Evolutionary conservation across 2,329 filamentous ascomycete species (phyloP).

Genomic region (Westerdykella aurantiaca): DNA sequence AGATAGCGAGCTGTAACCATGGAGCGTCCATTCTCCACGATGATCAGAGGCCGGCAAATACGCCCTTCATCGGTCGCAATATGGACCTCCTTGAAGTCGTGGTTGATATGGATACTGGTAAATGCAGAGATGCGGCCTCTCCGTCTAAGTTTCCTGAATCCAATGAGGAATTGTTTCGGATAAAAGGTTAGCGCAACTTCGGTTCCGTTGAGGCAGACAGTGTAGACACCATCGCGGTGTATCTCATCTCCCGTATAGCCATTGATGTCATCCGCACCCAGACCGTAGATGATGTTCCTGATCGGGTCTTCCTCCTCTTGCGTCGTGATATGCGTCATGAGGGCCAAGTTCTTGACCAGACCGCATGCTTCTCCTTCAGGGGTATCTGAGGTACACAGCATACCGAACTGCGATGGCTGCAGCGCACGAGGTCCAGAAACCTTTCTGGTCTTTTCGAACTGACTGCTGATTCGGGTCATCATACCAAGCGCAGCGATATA

Average conservation of each 20-base stretch:
- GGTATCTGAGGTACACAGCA: conserved; percentile 95
- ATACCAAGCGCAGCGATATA: conserved; percentile 96
- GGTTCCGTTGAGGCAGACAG: conserved; percentile 93
- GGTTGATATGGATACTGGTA: conserved; percentile 93
- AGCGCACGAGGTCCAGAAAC: conserved; percentile 92
- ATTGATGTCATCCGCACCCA: conserved; percentile 78
- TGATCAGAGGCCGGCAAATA: conserved; percentile 91
- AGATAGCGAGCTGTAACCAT: conserved; percentile 75
- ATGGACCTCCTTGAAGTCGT: conserved; percentile 84
- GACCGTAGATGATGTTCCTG: conserved; percentile 74
- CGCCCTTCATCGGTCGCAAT: conserved; percentile 96
- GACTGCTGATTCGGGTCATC: conserved; percentile 98
- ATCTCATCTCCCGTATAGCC: conserved; percentile 80
- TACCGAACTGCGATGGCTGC: conserved; percentile 95
- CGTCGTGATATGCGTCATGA: conserved; percentile 99
- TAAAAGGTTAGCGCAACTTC: conserved; percentile 81
- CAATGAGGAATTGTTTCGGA: conserved; percentile 78
- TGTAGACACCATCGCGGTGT: conserved; percentile 75
- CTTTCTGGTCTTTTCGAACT: conserved; percentile 98
- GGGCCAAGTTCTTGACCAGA: conserved; percentile 91
- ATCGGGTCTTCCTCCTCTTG: conserved; percentile 91
- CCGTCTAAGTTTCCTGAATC: conserved; percentile 79
- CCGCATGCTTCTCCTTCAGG: conserved; percentile 98
- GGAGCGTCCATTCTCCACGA: conserved; percentile 82
- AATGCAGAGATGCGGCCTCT: conserved; percentile 93